These are phyloP conservation scores for Sporopachydermia cereana DNA, from an alignment of 1,139 yeast genomes.

Conservation along the genomic window DNA sequence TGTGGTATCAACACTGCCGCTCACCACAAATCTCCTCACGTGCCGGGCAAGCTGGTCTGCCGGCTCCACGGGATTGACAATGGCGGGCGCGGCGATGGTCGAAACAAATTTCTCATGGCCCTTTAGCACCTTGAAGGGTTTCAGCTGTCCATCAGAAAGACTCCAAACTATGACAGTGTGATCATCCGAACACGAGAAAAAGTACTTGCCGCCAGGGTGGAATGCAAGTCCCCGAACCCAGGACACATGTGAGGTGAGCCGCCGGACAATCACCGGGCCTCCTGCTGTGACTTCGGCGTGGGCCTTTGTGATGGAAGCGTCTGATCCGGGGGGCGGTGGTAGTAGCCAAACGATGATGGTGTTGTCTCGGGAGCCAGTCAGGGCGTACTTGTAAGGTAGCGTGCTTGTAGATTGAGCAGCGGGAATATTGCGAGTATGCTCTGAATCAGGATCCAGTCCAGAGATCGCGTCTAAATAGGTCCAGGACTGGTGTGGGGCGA, in stretches of 20 bases:
- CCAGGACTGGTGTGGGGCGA: slow-evolving; percentile 48
- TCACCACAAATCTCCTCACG: slow-evolving; percentile 38
- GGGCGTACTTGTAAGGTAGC: slow-evolving; percentile 54
- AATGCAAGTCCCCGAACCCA: slow-evolving; percentile 69
- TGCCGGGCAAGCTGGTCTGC: slow-evolving; percentile 10
- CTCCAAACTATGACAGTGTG: slow-evolving; percentile 75
- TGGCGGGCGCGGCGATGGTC: background rate
- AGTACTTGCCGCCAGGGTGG: slow-evolving; percentile 66
- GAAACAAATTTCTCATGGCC: slow-evolving; percentile 65
- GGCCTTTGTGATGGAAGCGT: background rate
- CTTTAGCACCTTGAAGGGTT: slow-evolving; percentile 36
- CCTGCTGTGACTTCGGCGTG: slow-evolving; percentile 1
- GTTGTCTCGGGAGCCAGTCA: slow-evolving; percentile 78
- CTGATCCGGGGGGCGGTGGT: slow-evolving; percentile 39
- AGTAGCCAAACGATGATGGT: slow-evolving; percentile 64
- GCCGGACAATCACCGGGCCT: slow-evolving; percentile 13
- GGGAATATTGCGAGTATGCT: background rate
- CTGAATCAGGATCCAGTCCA: slow-evolving; percentile 12
- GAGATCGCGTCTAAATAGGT: slow-evolving; percentile 38
- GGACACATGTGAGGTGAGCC: slow-evolving; percentile 62
- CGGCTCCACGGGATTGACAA: slow-evolving; percentile 1
- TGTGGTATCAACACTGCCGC: slow-evolving; percentile 78
- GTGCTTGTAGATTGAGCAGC: background rate
- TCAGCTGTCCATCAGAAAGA: slow-evolving; percentile 39
- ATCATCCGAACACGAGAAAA: slow-evolving; percentile 75